Conservation (phyloP, 805 yeast species). For the Wickerhamiella slavikovae region DNA sequence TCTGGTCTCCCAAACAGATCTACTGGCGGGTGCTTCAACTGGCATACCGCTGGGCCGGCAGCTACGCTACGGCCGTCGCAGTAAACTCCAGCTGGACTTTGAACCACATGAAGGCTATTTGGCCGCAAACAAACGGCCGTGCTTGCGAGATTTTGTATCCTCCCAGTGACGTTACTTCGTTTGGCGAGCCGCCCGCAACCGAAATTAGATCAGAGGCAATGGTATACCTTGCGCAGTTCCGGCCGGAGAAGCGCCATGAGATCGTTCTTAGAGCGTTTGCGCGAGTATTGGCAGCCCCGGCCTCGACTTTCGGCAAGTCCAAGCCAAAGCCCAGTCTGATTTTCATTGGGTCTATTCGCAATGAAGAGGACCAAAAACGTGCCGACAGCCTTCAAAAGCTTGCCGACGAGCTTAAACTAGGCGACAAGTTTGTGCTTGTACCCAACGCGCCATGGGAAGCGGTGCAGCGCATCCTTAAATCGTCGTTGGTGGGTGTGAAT, state of each 20-base stretch:
- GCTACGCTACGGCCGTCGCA: conserved; percentile 40
- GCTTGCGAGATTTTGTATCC: conserved; percentile 62
- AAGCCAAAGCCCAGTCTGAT: conserved; percentile 32
- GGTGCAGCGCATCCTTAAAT: conserved; percentile 32
- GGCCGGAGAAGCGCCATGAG: conserved; percentile 84
- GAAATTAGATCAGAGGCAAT: conserved; percentile 10
- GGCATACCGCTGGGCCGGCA: conserved; percentile 45
- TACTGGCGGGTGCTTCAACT: conserved; percentile 59
- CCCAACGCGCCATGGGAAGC: conserved; percentile 55
- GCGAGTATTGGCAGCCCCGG: conserved; percentile 21
- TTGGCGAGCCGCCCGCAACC: conserved; percentile 15
- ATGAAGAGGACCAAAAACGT: conserved; percentile 37
- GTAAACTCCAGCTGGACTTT: conserved; percentile 88
- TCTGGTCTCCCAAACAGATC: conserved; percentile 22
- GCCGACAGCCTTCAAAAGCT: conserved; percentile 29
- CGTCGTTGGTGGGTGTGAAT: conserved; percentile 59
- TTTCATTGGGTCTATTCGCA: conserved; percentile 71
- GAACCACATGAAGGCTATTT: conserved; percentile 45
- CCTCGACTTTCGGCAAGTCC: conserved; percentile 7
- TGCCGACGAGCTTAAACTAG: conserved; percentile 26
- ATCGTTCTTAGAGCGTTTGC: conserved; percentile 47
- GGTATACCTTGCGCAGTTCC: conserved; percentile 70
- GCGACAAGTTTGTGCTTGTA: conserved; percentile 28
- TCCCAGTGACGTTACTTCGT: conserved; percentile 61
- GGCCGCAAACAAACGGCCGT: conserved; percentile 34